Conservation (phyloP, 176 grass and related monocot genomes). For the Cenchrus americanus region DNA sequence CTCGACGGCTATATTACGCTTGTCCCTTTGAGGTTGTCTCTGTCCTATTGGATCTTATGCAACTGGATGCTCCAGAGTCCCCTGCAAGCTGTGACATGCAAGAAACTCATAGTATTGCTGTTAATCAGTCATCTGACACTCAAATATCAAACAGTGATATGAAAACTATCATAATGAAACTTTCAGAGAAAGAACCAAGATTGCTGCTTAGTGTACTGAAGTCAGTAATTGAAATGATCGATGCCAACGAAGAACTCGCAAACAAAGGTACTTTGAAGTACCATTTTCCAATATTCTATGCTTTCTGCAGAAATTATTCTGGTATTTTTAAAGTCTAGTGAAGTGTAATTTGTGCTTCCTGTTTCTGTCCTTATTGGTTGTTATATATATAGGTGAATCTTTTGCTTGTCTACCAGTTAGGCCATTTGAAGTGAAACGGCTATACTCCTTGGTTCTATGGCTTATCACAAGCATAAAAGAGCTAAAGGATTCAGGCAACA, state of each 20-base stretch:
- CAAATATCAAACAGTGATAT: conserved; percentile 54
- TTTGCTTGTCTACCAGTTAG: conserved; percentile 31
- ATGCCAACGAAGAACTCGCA: conserved; percentile 46
- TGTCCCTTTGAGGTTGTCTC: conserved; percentile 73
- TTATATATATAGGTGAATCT: conserved; percentile 59
- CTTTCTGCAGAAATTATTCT: not conserved
- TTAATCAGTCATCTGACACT: conserved; percentile 35
- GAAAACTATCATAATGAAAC: conserved; percentile 59
- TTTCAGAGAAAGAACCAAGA: conserved; percentile 79
- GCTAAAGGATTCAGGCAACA: conserved; percentile 54
- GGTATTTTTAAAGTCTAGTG: not conserved
- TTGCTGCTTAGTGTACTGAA: conserved; percentile 75
- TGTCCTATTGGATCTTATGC: conserved; percentile 69
- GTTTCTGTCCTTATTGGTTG: conserved; percentile 4
- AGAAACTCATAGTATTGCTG: conserved; percentile 44
- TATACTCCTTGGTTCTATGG: conserved; percentile 66
- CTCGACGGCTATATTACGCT: conserved; percentile 60
- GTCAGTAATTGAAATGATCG: conserved; percentile 75
- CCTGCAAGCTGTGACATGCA: conserved; percentile 45
- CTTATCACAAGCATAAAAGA: conserved; percentile 70
- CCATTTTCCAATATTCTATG: conserved; percentile 4
- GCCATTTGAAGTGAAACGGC: conserved; percentile 39
- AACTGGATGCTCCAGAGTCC: conserved; percentile 50
- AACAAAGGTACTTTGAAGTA: conserved; percentile 42
- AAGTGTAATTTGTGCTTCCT: conserved; percentile 28